These are phyloP conservation scores for Gossypium arboreum DNA, from an alignment of 345 rosid genomes.

Conservation along the genomic window DNA sequence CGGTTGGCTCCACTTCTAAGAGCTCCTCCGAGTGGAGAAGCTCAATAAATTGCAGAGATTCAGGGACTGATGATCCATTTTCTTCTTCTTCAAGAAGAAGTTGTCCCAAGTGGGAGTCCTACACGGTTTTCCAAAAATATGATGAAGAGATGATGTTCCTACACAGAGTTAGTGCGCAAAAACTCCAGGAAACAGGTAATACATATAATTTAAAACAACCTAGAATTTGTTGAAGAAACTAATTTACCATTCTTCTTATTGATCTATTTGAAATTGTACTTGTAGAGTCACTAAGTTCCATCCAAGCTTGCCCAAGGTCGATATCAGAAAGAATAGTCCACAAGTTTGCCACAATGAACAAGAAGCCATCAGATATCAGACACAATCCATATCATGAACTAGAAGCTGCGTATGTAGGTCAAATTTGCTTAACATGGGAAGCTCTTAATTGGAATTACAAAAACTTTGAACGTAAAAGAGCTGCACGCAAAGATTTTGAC, in stretches of 20 bases:
- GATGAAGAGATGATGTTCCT: slow-evolving; percentile 97
- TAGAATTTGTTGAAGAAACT: background rate
- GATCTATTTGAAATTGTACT: background rate
- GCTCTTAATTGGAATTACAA: slow-evolving; percentile 95
- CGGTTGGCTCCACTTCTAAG: slow-evolving; percentile 88
- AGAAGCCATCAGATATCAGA: slow-evolving; percentile 41
- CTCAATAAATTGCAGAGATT: slow-evolving; percentile 65
- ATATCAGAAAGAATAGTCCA: slow-evolving; percentile 83
- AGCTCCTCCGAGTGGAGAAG: slow-evolving; percentile 99
- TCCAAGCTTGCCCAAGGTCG: slow-evolving; percentile 77
- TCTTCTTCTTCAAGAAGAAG: slow-evolving; percentile 90
- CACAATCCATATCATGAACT: slow-evolving; percentile 85
- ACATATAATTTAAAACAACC: too few species aligned
- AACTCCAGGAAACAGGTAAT: slow-evolving; percentile 90
- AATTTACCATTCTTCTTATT: background rate
- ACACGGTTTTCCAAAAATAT: slow-evolving; percentile 87
- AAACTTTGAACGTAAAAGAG: slow-evolving; percentile 64
- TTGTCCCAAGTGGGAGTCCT: slow-evolving; percentile 98
- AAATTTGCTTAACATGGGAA: slow-evolving; percentile 94
- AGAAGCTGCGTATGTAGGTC: slow-evolving; percentile 87
- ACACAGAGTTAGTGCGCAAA: slow-evolving; percentile 70
- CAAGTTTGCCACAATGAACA: slow-evolving; percentile 52
- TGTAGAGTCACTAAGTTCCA: slow-evolving; percentile 72
- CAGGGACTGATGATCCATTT: slow-evolving; percentile 82
- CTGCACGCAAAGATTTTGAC: slow-evolving; percentile 40